These are phyloP conservation scores for Oryza longistaminata DNA, from an alignment of 176 grass and related monocot genomes.

Conservation along the genomic window DNA sequence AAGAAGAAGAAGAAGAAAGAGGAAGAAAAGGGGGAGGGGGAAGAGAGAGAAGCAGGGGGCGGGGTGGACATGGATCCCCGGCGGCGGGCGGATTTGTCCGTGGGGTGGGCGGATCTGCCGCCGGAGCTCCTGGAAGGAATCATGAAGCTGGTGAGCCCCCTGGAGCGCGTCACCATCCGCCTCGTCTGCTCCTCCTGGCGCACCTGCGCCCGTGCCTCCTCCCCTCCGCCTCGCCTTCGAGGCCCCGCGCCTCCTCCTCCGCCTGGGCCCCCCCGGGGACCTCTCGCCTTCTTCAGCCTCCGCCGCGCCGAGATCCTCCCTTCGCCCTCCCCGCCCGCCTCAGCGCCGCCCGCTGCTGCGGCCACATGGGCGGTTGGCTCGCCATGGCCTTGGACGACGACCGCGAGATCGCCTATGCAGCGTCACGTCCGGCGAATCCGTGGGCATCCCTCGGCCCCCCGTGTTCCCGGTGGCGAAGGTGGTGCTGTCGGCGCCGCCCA, in stretches of 20 bases:
- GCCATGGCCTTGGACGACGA: conserved; percentile 38
- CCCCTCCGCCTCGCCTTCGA: conserved; percentile 36
- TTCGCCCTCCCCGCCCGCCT: conserved; percentile 1
- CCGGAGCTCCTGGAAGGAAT: conserved; percentile 44
- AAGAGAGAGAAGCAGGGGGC: background rate
- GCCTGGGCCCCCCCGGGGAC: background rate
- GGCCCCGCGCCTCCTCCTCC: conserved; percentile 41
- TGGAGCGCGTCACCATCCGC: conserved; percentile 24
- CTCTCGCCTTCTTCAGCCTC: conserved; percentile 45
- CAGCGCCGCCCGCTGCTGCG: conserved; percentile 34
- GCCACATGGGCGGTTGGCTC: conserved; percentile 37
- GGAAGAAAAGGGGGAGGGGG: background rate
- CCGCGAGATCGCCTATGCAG: conserved; percentile 8
- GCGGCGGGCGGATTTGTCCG: background rate
- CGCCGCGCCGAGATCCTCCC: conserved; percentile 16
- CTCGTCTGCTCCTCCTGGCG: conserved; percentile 47
- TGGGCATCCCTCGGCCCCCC: background rate
- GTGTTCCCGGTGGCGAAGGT: conserved; percentile 34
- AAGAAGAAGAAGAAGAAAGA: no score
- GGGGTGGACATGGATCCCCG: background rate
- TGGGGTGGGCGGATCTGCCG: conserved; percentile 18
- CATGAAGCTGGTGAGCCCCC: background rate
- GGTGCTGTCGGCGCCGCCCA: conserved; percentile 33
- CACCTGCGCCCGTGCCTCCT: conserved; percentile 21
- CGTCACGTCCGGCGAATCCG: conserved; percentile 1